Evolutionary conservation across 1,284 basidiomycete species (phyloP), one percentile per base, ranked within the genome.

Genomic region (Trichosporon asahii): DNA sequence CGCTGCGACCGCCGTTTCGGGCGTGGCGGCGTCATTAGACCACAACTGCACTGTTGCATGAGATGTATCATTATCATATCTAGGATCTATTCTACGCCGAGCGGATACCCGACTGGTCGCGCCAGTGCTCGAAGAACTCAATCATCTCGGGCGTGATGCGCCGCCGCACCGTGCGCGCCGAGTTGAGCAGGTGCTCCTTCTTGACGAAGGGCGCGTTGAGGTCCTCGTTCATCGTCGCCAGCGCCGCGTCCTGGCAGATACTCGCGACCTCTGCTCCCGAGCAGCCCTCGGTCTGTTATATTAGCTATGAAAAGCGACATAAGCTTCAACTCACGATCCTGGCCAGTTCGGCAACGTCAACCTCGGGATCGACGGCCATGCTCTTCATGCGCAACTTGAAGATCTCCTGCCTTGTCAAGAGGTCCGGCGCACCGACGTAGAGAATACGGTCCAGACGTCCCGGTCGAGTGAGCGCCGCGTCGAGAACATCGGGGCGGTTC

Each of bases 171-270:
- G 86, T 86, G 68, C 83, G 86, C 3, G 94, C 92, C 0, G 94
- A 93, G n/a, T 85, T 80, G 2, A 91, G 79, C 73, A 98, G 92
- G 61, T 95, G 91, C 3, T 85, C 80, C 66, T 89, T 88, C 3
- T 90, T 88, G 11, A 96, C 95, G 76, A 85, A 88, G 44, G 88
- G 86, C 4, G 93, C 90, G 70, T 93, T 82, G 27, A 98, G 89
- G 79, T 97, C 88, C 72, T 89, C 87, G 76, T 93, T 90, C 93
- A 97, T 96, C 0, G 95, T 92, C 49, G 91, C 81, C 74, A 99
- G 83, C 0, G 96, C 97, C 1, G 97, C 97, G 82, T 99, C 96
- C 84, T 99, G 97, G 80, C 95, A 98, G 65, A 99, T 87, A 1
- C 91, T 89, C 6, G 90, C 88, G 31, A 99, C 90, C 80, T 99